Base-by-base conservation (phyloP, 2,329 filamentous ascomycete genomes). In the Kalaharituber pfeilii region DNA sequence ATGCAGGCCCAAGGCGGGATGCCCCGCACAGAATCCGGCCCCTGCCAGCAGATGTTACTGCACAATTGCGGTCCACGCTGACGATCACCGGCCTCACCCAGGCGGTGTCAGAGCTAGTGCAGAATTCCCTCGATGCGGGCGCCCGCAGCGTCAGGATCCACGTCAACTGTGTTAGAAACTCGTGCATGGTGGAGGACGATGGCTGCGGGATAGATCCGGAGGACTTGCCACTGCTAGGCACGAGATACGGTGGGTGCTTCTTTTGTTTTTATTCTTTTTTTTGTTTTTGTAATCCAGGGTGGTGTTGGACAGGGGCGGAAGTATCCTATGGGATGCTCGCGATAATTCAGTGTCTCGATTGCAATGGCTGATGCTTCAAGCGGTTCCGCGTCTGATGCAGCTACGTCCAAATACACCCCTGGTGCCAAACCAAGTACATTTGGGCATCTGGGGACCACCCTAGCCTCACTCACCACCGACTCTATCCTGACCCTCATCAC, bases 21-120 rank as follows among this genome's bases (percentile, higher is more conserved):
- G 79, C 79, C 76, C 76, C 73, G 58, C 55, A 52, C 59, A 54
- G 65, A 54, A 89, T 91, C 64, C 73, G 74, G 60, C 78, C 74
- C 51, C 74, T 94, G 56, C 83, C 86, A 11, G 69, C 76, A 33
- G 74, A 84, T 60, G 85, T 84, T 54, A 74, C 80, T 62, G 78
- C 82, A 49, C 85, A 87, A 66, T 82, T 98, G 69, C 84, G 82
- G 65, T 94, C 89, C 0, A 93, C 89, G 0, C 79, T 79, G n/a
- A 73, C 76, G 53, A 82, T 96, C 62, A 83, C 80, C 1, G 82
- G 80, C 45, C 72, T 96, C 28, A 82, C 81, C 62, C 76, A 71
- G 25, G 86, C 84, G 3, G 71, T 85, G 13, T 71, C 79, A 53
- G 84, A 83, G 47, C 74, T 96, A 8, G 62, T 93, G 25, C 79